Percentiles rank a stretch among this genome's conserved stretches.
phyloP scores from a whole-genome alignment of 2,329 filamentous ascomycete genomes.

The Cytospora chrysosperma region DNA sequence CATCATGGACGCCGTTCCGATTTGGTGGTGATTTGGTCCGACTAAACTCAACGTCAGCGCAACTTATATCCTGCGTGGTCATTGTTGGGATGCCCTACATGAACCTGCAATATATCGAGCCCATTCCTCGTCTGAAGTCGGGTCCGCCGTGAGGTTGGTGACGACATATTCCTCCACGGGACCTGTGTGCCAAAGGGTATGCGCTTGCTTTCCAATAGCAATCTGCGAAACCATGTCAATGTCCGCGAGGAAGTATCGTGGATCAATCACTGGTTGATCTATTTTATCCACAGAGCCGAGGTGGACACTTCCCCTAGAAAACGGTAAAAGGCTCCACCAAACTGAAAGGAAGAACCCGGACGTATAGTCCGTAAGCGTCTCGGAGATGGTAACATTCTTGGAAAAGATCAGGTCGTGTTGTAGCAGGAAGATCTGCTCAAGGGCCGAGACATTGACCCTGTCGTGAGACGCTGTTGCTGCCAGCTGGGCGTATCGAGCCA shows the following conservation, averaged over 20 bases:
- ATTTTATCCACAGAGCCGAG: conserved; percentile 37
- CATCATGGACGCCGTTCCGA: conserved; percentile 26
- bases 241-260: conserved; percentile 36
- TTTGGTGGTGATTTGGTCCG: conserved; percentile 22
- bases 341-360: conserved; percentile 35
- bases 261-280: conserved; percentile 38
- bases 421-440: conserved; percentile 42
- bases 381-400: conserved; percentile 44
- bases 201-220: conserved; percentile 32
- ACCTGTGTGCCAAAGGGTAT: conserved; percentile 33
- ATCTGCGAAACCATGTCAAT: conserved; percentile 36
- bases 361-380: conserved; percentile 42
- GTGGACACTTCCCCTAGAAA: conserved; percentile 42
- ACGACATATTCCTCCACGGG: conserved; percentile 29
- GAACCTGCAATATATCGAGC: neutral
- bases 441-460: conserved; percentile 28
- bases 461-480: conserved; percentile 1
- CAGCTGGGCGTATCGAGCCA: conserved; percentile 26
- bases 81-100: neutral
- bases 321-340: conserved; percentile 39
- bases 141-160: neutral
- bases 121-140: conserved; percentile 12
- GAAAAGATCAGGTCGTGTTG: conserved; percentile 51
- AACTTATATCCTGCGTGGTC: neutral
- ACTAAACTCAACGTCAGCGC: neutral